These are phyloP conservation scores for Globisporangium heterothallicum DNA, from an alignment of 352 stramenopile species.

Conservation along the genomic window DNA sequence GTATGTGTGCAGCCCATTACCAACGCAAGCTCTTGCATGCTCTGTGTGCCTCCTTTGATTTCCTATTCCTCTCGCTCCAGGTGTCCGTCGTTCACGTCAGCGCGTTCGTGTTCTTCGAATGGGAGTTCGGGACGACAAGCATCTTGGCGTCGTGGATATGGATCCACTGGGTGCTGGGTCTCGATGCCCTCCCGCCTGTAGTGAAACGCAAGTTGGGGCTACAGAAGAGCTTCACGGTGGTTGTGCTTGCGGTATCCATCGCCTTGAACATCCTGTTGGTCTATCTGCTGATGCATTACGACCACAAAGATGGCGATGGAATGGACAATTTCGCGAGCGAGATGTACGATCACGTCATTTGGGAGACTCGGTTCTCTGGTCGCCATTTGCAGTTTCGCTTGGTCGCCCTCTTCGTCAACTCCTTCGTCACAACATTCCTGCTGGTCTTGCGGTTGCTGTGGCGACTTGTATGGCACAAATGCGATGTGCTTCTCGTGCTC, in stretches of 20 bases:
- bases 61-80: constrained; percentile 27
- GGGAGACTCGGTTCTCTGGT: background rate
- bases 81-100: constrained; percentile 12
- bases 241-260: constrained; percentile 6
- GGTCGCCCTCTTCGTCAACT: constrained; percentile 20
- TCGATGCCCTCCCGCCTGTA: constrained; percentile 22
- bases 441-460: constrained; percentile 20
- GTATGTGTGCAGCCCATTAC: constrained; percentile 2
- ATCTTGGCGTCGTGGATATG: constrained; percentile 18
- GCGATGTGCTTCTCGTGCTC: constrained; percentile 19
- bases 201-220: constrained; percentile 15
- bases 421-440: constrained; percentile 11
- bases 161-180: constrained; percentile 18
- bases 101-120: constrained; percentile 24
- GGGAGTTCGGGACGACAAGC: constrained; percentile 4
- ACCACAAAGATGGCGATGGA: constrained; percentile 12
- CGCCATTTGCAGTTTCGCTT: constrained; percentile 12
- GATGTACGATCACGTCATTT: constrained; percentile 18
- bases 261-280: background rate
- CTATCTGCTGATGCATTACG: background rate
- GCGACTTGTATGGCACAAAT: constrained; percentile 10
- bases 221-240: background rate
- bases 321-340: background rate
- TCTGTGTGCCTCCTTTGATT: constrained; percentile 26
- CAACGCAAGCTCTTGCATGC: constrained; percentile 12